Conservation (phyloP, 2,329 filamentous ascomycete genomes). For the Hymenoscyphus fraxineus region DNA sequence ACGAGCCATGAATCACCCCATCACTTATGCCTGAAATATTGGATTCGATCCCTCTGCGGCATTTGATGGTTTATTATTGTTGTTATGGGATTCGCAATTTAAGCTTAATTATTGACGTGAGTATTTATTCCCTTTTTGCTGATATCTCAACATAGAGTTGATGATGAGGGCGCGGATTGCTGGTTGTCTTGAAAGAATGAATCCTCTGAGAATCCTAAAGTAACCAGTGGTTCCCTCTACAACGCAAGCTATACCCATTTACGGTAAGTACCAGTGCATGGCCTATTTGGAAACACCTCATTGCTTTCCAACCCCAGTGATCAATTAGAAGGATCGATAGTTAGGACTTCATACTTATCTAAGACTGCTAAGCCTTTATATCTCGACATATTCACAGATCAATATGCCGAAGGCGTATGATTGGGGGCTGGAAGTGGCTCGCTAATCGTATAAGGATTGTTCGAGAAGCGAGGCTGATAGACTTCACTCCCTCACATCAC, state of each 20-base stretch:
- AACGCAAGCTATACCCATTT: no score
- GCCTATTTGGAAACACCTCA: no score
- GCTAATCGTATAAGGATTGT: background rate
- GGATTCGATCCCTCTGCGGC: background rate
- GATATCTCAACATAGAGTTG: no score
- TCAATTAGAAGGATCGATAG: background rate
- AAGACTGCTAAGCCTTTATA: background rate
- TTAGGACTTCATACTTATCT: background rate
- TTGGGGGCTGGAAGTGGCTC: background rate
- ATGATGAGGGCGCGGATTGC: no score
- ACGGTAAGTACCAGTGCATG: no score
- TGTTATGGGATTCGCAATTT: background rate
- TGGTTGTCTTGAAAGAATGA: no score
- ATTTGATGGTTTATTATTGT: no score
- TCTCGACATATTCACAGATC: background rate
- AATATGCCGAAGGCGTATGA: background rate
- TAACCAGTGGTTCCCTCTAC: no score
- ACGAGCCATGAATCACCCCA: background rate
- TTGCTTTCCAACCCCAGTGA: no score
- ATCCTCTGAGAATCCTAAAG: no score
- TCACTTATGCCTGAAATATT: background rate
- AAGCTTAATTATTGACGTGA: background rate
- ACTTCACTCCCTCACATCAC: background rate
- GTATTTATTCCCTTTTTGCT: background rate
- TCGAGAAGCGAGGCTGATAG: background rate